A percentile compares a stretch with the other conserved stretches of the same genome.
Evolutionary conservation across 768 basidiomycete genomes (phyloP).

Genomic region (Lactifluus hygrophoroides): DNA sequence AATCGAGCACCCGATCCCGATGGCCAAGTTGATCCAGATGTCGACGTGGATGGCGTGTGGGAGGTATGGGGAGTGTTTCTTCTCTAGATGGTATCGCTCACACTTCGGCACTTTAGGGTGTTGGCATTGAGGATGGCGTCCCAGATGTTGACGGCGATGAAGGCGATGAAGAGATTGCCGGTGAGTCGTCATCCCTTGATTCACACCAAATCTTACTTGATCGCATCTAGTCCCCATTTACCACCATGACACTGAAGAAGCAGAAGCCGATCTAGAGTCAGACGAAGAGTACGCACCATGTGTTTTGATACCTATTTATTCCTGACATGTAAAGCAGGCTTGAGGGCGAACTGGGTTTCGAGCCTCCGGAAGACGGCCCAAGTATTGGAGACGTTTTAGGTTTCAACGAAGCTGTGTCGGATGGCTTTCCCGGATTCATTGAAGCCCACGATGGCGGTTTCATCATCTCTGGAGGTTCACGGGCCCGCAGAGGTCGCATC

Average conservation of each 20-base stretch:
- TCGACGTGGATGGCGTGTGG: slow-evolving; percentile 36
- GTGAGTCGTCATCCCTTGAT: slow-evolving; percentile 26
- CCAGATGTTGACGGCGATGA: slow-evolving; percentile 32
- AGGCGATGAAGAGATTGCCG: slow-evolving; percentile 45
- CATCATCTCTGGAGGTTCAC: slow-evolving; percentile 17
- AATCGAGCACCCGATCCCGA: slow-evolving; percentile 29
- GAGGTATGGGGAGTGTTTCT: slow-evolving; percentile 23
- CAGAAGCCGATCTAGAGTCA: slow-evolving; percentile 51
- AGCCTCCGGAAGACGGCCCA: slow-evolving; percentile 24
- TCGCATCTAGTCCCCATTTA: slow-evolving; percentile 17
- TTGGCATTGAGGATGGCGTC: slow-evolving; percentile 29
- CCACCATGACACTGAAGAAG: slow-evolving; percentile 54
- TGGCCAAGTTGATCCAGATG: slow-evolving; percentile 33
- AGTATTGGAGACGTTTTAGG: slow-evolving; percentile 18
- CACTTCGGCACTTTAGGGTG: slow-evolving; percentile 23
- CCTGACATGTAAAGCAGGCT: slow-evolving; percentile 20
- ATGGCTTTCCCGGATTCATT: slow-evolving; percentile 21
- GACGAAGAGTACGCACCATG: slow-evolving; percentile 48
- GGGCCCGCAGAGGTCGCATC: slow-evolving; percentile 16
- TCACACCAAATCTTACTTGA: not conserved
- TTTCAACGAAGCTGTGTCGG: slow-evolving; percentile 15
- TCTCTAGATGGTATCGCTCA: not conserved
- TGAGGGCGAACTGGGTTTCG: slow-evolving; percentile 29
- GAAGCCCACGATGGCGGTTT: slow-evolving; percentile 18
- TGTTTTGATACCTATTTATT: not conserved